Evolutionary conservation across 2,329 filamentous ascomycete species (phyloP).

Genomic region (Pyrenochaeta sp.): DNA sequence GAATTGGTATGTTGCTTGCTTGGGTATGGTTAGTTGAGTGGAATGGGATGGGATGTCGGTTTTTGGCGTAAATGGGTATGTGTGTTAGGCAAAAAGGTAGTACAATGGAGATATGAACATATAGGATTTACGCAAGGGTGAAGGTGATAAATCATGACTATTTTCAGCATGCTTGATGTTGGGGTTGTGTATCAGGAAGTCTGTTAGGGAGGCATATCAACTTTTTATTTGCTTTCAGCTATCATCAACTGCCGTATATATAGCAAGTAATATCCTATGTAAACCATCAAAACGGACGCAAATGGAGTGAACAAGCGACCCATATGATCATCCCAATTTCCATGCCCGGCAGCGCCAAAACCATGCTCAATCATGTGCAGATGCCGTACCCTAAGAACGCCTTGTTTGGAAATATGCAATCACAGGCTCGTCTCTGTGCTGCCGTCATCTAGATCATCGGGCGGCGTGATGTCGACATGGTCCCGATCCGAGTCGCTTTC

Average conservation of each 20-base stretch:
- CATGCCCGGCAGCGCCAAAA: not conserved
- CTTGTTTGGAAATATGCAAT: constrained; percentile 2
- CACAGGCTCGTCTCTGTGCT: constrained; percentile 12
- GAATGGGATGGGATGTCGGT: not conserved
- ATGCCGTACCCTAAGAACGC: not conserved
- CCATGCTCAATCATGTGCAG: not conserved
- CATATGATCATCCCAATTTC: not conserved
- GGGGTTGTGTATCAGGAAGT: too few species aligned
- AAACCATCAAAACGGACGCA: not conserved
- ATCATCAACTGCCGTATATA: not conserved
- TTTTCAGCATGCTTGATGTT: too few species aligned
- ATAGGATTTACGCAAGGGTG: too few species aligned
- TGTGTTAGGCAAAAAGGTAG: too few species aligned
- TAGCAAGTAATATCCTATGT: not conserved
- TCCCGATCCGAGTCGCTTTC: constrained; percentile 17
- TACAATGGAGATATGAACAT: too few species aligned
- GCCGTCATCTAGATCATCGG: constrained; percentile 19
- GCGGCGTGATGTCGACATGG: constrained; percentile 1
- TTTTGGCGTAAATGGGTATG: not conserved
- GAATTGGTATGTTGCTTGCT: not conserved
- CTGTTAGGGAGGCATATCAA: too few species aligned
- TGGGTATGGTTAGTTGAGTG: not conserved
- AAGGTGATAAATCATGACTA: too few species aligned
- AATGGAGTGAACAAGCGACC: not conserved
- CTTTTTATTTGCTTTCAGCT: not conserved